A percentile compares a stretch with the other conserved stretches of the same genome.
phyloP scores from a whole-genome alignment of 2,329 filamentous ascomycete species.

The Venturia pyrina region DNA sequence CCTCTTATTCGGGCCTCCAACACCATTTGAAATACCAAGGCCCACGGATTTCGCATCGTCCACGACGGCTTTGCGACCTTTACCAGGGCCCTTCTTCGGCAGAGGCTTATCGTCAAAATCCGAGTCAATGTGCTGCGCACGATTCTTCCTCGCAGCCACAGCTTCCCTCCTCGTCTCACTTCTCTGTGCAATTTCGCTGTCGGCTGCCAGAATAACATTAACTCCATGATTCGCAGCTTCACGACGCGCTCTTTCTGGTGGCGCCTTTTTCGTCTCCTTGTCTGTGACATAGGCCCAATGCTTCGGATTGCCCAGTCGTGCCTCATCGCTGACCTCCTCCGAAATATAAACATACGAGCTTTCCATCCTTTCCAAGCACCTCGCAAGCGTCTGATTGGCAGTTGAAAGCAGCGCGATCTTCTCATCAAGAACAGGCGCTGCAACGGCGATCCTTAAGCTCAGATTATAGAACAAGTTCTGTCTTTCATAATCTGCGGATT shows the following conservation, averaged over 20 bases:
- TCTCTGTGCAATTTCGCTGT: conserved; percentile 66
- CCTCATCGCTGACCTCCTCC: conserved; percentile 85
- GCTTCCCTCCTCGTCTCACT: conserved; percentile 81
- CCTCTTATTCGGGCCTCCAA: conserved; percentile 55
- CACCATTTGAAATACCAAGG: conserved; percentile 53
- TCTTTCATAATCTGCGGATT: conserved; percentile 35
- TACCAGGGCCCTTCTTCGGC: conserved; percentile 54
- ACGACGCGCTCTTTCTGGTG: conserved; percentile 62
- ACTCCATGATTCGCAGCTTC: conserved; percentile 58
- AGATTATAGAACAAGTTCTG: conserved; percentile 70
- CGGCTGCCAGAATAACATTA: conserved; percentile 38
- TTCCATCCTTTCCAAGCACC: conserved; percentile 75
- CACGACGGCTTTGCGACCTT: conserved; percentile 50
- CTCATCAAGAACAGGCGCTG: conserved; percentile 87
- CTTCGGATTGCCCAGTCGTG: conserved; percentile 78
- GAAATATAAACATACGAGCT: conserved; percentile 81
- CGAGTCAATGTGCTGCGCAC: conserved; percentile 58
- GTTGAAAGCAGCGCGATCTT: conserved; percentile 96
- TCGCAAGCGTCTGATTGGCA: conserved; percentile 79
- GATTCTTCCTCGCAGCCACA: conserved; percentile 63
- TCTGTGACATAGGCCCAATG: conserved; percentile 89
- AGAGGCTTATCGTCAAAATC: conserved; percentile 62
- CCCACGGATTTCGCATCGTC: conserved; percentile 41
- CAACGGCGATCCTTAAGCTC: conserved; percentile 66
- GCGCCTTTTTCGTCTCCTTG: conserved; percentile 53